phyloP scores from a whole-genome alignment of 352 stramenopile genomes.

The Peronosclerospora sorghi region DNA sequence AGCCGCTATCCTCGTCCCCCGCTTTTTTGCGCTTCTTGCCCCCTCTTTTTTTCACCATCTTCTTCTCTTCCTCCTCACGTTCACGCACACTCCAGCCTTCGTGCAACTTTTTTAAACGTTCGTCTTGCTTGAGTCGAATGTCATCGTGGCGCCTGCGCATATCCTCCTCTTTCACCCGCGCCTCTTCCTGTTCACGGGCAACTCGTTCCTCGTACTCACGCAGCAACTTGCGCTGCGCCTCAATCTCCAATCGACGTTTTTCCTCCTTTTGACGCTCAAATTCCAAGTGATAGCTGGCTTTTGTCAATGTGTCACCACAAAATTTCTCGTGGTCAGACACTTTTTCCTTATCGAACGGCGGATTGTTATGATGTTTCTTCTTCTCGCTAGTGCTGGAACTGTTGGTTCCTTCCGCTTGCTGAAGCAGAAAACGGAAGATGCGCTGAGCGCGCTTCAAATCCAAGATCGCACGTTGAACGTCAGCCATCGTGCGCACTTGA shows the following conservation, averaged over 20 bases:
- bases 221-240: conserved; percentile 69
- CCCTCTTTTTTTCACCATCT: conserved; percentile 56
- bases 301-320: conserved; percentile 75
- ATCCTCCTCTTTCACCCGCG: conserved; percentile 44
- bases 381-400: conserved; percentile 16
- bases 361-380: conserved; percentile 49
- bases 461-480: conserved; percentile 81
- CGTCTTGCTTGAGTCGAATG: conserved; percentile 72
- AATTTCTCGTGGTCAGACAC: conserved; percentile 82
- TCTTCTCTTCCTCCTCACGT: conserved; percentile 74
- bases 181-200: conserved; percentile 47
- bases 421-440: conserved; percentile 75
- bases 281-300: conserved; percentile 83
- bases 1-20: conserved; percentile 54
- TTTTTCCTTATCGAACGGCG: conserved; percentile 83
- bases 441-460: conserved; percentile 75
- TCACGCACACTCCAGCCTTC: conserved; percentile 77
- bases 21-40: conserved; percentile 74
- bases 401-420: conserved; percentile 40
- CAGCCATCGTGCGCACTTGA: conserved; percentile 71
- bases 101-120: conserved; percentile 70
- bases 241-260: conserved; percentile 71
- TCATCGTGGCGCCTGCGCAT: conserved; percentile 46
- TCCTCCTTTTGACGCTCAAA: conserved; percentile 83
- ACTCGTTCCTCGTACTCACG: conserved; percentile 74